These are phyloP conservation scores for Aspergillus carbonarius DNA, from an alignment of 2,329 filamentous ascomycete genomes.

Conservation along the genomic window DNA sequence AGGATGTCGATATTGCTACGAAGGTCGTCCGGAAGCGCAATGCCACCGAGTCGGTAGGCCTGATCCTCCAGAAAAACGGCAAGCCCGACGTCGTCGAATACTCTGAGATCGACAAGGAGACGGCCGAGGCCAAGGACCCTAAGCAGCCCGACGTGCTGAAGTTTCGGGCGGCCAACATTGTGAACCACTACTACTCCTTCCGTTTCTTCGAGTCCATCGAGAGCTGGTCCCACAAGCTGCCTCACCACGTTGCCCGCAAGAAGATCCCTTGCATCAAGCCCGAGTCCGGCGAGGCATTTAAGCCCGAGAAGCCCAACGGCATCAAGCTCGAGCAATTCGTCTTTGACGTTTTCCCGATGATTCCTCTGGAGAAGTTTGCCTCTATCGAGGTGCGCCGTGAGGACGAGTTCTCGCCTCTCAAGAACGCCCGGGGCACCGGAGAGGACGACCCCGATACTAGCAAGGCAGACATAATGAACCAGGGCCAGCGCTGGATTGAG, in stretches of 20 bases:
- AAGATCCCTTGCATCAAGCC: conserved; percentile 90
- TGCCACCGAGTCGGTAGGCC: conserved; percentile 90
- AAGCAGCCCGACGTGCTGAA: conserved; percentile 80
- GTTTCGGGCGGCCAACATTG: conserved; percentile 97
- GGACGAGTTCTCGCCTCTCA: conserved; percentile 96
- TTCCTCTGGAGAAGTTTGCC: conserved; percentile 83
- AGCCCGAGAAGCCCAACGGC: conserved; percentile 92
- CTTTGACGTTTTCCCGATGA: conserved; percentile 94
- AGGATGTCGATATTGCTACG: conserved; percentile 91
- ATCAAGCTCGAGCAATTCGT: conserved; percentile 99
- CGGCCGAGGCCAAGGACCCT: conserved; percentile 83
- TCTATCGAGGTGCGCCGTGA: conserved; percentile 94
- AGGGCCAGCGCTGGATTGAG: conserved; percentile 83
- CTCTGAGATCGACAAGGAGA: conserved; percentile 87
- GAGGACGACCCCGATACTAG: conserved; percentile 95
- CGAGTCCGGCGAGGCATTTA: conserved; percentile 73
- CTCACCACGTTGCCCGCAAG: conserved; percentile 95
- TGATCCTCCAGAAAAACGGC: conserved; percentile 93
- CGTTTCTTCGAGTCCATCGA: conserved; percentile 88
- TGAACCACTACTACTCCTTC: conserved; percentile 99
- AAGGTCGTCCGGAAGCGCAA: conserved; percentile 99
- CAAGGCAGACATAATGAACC: conserved; percentile 82
- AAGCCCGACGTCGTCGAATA: conserved; percentile 98
- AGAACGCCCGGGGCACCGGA: conserved; percentile 82
- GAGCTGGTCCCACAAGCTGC: conserved; percentile 78